These are phyloP conservation scores for Ophiocordyceps polyrhachis-furcata DNA, from an alignment of 2,329 filamentous ascomycete species.

Conservation along the genomic window DNA sequence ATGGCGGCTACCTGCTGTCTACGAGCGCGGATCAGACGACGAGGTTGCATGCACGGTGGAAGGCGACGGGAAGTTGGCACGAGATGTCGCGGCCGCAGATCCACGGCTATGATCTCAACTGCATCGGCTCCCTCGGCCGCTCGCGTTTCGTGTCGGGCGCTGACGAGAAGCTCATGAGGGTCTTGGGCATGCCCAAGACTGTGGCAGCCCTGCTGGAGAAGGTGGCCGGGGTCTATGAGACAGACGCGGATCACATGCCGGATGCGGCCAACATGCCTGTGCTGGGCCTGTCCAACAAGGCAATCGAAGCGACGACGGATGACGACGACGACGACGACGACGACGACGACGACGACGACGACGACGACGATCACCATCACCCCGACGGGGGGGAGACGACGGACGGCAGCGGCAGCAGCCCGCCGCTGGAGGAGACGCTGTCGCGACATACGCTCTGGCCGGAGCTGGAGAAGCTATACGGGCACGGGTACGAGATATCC, in stretches of 20 bases:
- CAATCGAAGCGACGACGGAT: slow-evolving; percentile 42
- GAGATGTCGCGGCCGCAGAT: slow-evolving; percentile 93
- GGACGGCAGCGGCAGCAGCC: slow-evolving; percentile 20
- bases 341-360: not conserved
- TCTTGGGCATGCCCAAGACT: slow-evolving; percentile 76
- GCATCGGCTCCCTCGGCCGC: slow-evolving; percentile 56
- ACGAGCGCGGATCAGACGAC: slow-evolving; percentile 90
- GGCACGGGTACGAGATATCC: slow-evolving; percentile 93
- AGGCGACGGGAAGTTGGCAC: slow-evolving; percentile 53
- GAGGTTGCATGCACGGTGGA: slow-evolving; percentile 69
- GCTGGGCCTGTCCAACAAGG: slow-evolving; percentile 89
- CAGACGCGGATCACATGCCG: slow-evolving; percentile 34
- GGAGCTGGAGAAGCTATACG: slow-evolving; percentile 90
- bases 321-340: slow-evolving; percentile 3
- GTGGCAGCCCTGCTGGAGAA: slow-evolving; percentile 56
- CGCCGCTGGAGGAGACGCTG: slow-evolving; percentile 78
- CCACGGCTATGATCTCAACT: slow-evolving; percentile 95
- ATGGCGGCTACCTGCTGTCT: slow-evolving; percentile 70
- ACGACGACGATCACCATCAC: too few species aligned
- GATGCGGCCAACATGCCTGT: slow-evolving; percentile 92
- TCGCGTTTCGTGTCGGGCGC: slow-evolving; percentile 82
- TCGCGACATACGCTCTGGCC: slow-evolving; percentile 88
- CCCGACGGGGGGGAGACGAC: not conserved
- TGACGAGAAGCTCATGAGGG: slow-evolving; percentile 92
- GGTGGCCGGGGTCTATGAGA: slow-evolving; percentile 40